Evolutionary conservation across 768 basidiomycete species (phyloP).

Genomic region (Ramaria rubella): DNA sequence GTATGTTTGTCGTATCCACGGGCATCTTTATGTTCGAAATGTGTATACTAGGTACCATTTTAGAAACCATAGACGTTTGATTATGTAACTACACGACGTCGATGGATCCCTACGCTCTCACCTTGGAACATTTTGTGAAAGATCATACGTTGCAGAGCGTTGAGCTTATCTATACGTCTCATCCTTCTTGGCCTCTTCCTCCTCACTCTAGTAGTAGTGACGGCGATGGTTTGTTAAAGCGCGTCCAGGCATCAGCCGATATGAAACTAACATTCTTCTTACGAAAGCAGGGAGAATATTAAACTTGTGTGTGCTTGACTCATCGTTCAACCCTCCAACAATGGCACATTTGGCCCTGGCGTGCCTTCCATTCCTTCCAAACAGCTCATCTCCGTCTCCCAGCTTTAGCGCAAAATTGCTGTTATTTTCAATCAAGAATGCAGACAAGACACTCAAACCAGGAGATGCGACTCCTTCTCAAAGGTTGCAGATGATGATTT

Average conservation of each 20-base stretch:
- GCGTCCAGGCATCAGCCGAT: background rate
- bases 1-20: background rate
- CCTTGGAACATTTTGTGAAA: background rate
- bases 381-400: background rate
- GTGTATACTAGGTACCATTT: no score
- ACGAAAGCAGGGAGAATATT: background rate
- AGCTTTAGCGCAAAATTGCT: conserved; percentile 71
- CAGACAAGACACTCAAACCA: conserved; percentile 67
- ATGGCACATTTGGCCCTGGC: conserved; percentile 76
- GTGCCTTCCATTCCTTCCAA: conserved; percentile 4
- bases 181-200: conserved; percentile 59
- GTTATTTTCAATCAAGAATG: conserved; percentile 79
- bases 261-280: background rate
- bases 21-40: no score
- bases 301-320: conserved; percentile 63
- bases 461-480: conserved; percentile 72
- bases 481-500: conserved; percentile 80
- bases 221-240: background rate
- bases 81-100: no score
- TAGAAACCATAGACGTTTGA: no score
- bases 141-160: conserved; percentile 19
- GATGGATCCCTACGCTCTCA: background rate
- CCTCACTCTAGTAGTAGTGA: conserved; percentile 10
- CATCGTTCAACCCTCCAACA: conserved; percentile 92
- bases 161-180: conserved; percentile 56